Conservation (phyloP, 1,139 yeast species). For the Pichia sp. region DNA sequence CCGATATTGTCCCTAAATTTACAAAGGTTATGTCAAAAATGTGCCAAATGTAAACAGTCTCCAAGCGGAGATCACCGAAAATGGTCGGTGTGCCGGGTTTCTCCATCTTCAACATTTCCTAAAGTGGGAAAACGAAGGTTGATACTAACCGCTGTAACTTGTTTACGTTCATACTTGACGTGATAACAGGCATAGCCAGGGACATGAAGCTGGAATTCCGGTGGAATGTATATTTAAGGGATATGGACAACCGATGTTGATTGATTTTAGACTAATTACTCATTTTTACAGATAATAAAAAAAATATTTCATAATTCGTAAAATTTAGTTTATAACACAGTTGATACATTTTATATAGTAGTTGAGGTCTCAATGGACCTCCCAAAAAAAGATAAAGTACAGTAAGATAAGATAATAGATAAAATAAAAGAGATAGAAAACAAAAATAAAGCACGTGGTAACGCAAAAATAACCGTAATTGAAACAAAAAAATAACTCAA, state of each 20-base stretch:
- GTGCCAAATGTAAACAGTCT: neutral
- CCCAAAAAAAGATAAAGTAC: neutral
- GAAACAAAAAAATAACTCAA: no score
- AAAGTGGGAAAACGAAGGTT: neutral
- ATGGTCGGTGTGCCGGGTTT: neutral
- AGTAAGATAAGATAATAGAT: no score
- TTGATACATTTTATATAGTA: neutral
- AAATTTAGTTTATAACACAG: neutral
- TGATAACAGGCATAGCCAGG: neutral
- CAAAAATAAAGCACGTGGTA: no score
- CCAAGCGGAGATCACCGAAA: neutral
- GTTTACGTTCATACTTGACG: neutral
- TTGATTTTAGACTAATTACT: no score
- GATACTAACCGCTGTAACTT: neutral
- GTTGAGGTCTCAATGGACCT: neutral
- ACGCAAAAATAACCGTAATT: no score
- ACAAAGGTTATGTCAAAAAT: neutral
- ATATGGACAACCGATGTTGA: neutral
- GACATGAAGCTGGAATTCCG: neutral
- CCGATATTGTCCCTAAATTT: no score
- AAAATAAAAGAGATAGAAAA: no score
- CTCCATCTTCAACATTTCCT: neutral
- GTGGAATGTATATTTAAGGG: neutral
- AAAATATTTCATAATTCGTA: neutral
- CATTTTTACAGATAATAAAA: no score